Base-by-base conservation (phyloP, 352 stramenopile species). In the Peronosclerospora sorghi region DNA sequence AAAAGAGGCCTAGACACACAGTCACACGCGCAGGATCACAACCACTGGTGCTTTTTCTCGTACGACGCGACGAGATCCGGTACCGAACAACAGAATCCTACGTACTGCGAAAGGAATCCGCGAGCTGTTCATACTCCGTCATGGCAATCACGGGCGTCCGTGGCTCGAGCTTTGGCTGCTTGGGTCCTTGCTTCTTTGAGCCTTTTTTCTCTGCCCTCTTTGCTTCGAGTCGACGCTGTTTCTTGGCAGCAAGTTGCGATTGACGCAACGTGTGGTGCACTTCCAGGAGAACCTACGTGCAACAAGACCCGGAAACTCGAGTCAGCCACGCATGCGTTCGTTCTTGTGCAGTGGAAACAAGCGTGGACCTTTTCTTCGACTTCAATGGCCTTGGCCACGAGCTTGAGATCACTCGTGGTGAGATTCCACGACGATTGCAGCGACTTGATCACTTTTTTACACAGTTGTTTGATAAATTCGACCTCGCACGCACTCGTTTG, bases 361-460 rank as follows among this genome's bases (percentile, higher is more conserved):
- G 32, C 18, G 19, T 34, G 12, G 13, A 62, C 58, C 59, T 80
- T 60, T 12, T 75, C 59, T 41, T 89, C 67, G 12, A 89, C 61
- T 36, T 77, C 34, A 21, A 89, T 81, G 6, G 73, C 64, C 13
- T 54, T 60, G n/a, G 73, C 71, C 13, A 86, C 68, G 2, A 68
- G 69, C 32, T 68, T 67, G 18, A 89, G 49, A 46, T 89, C 76
- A 3, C 43, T 61, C 7, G 39, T 23, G 2, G 59, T 75, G 27
- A 89, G 62, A 23, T 89, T 69, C 76, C 76, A 89, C 41, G 76
- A 85, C 14, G 64, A 54, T 45, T 81, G 65, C 37, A 89, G 59
- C 21, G 76, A 65, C 28, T 64, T 57, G 12, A 89, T 56, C 45
- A 89, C 76, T 15, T 47, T 40, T 35, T 83, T 59, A 46, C 73